phyloP scores from a whole-genome alignment of 2,329 filamentous ascomycete species.

The Botrytis sinoallii region DNA sequence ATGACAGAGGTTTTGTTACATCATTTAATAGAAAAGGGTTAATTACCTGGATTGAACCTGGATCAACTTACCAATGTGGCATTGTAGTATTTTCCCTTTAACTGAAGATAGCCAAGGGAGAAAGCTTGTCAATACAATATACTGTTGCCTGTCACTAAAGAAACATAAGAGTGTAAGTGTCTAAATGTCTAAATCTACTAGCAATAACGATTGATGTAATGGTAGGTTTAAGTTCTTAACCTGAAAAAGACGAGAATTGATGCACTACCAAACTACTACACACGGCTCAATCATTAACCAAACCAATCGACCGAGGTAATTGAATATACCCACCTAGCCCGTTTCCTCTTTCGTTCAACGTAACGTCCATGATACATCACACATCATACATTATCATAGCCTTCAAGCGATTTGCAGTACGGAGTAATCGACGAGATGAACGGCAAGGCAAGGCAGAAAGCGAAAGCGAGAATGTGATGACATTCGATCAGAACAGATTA shows the following conservation, averaged over 20 bases:
- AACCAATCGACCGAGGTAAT: background rate
- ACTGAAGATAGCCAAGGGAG: background rate
- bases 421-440: background rate
- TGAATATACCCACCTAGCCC: background rate
- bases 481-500: constrained; percentile 1
- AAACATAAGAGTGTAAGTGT: background rate
- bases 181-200: background rate
- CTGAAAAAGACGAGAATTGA: background rate
- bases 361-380: background rate
- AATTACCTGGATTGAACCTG: background rate
- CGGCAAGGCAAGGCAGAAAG: background rate
- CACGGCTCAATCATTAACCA: background rate
- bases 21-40: background rate
- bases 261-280: background rate
- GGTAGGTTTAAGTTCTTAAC: background rate
- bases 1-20: constrained; percentile 4
- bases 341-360: background rate
- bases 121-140: background rate
- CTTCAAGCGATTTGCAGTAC: background rate
- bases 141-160: background rate
- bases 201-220: background rate
- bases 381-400: background rate
- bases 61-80: background rate
- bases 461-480: constrained; percentile 6
- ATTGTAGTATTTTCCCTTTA: constrained; percentile 6